Conservation (phyloP, 1,139 yeast species). For the Suhomyces wounanorum region DNA sequence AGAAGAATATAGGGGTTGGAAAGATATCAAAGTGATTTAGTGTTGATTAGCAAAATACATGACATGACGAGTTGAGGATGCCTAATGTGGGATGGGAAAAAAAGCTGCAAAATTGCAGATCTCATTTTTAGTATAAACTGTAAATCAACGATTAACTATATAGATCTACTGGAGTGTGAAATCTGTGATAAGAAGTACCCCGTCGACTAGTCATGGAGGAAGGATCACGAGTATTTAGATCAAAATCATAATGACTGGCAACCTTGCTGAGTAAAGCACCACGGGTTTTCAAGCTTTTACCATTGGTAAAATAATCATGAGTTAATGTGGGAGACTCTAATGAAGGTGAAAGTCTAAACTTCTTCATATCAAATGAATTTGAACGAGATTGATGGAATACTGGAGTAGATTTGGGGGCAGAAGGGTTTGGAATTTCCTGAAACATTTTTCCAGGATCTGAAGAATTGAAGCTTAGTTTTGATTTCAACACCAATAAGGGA, state of each 20-base stretch:
- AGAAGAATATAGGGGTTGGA: not conserved
- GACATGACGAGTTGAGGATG: not conserved
- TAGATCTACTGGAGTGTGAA: conserved; percentile 5
- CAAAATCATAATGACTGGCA: conserved; percentile 17
- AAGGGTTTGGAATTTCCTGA: not conserved
- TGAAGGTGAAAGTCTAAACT: conserved; percentile 14
- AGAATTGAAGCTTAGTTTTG: conserved; percentile 2
- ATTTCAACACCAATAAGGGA: conserved; percentile 15
- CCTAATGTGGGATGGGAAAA: not conserved
- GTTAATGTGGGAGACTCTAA: conserved; percentile 2
- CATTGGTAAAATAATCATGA: conserved; percentile 9
- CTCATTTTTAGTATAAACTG: conserved; percentile 1
- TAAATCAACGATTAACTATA: not conserved
- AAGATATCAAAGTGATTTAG: not conserved
- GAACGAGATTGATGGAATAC: not conserved
- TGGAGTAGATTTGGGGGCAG: not conserved
- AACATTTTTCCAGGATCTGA: conserved; percentile 3
- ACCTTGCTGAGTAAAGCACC: conserved; percentile 17
- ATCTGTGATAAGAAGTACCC: not conserved
- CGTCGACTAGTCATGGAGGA: not conserved
- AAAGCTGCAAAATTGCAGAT: conserved; percentile 3
- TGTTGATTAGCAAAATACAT: not conserved
- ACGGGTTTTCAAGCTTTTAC: conserved; percentile 14
- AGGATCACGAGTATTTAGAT: not conserved
- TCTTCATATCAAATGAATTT: conserved; percentile 9